A percentile compares a stretch with the other conserved stretches of the same genome.
Conservation (phyloP, 2,329 filamentous ascomycete genomes). For the Talaromyces sp. region DNA sequence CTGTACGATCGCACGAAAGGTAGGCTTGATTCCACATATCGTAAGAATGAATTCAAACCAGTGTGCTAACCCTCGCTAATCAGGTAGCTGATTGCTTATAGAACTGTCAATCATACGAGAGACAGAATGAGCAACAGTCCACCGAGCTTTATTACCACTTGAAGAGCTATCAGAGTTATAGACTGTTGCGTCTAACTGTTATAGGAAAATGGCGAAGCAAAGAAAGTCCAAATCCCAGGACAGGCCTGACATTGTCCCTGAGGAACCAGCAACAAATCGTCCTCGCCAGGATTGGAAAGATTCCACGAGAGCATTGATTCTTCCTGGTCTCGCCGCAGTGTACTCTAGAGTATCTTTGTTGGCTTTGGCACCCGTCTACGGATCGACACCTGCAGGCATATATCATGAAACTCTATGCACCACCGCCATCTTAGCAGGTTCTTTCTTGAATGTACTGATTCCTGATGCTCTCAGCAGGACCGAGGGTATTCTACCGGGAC, state of each 20-base stretch:
- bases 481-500: constrained; percentile 57
- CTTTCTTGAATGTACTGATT: constrained; percentile 59
- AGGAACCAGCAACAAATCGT: background rate
- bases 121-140: background rate
- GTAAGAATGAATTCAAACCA: too few relatives aligned
- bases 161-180: background rate
- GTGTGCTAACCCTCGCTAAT: too few relatives aligned
- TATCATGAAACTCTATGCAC: constrained; percentile 66
- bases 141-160: background rate
- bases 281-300: constrained; percentile 12
- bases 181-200: too few relatives aligned
- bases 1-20: too few relatives aligned
- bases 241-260: background rate
- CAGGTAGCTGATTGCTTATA: background rate
- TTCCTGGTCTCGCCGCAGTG: constrained; percentile 36
- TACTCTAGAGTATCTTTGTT: constrained; percentile 52
- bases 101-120: background rate
- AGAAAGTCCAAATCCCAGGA: background rate
- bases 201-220: background rate
- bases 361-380: constrained; percentile 80
- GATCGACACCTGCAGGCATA: constrained; percentile 68
- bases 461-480: constrained; percentile 46
- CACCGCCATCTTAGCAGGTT: constrained; percentile 64
- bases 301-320: constrained; percentile 26
- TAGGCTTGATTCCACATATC: too few relatives aligned